Evolutionary conservation across 2,329 filamentous ascomycete species (phyloP).

Genomic region (Cladophialophora carrionii): DNA sequence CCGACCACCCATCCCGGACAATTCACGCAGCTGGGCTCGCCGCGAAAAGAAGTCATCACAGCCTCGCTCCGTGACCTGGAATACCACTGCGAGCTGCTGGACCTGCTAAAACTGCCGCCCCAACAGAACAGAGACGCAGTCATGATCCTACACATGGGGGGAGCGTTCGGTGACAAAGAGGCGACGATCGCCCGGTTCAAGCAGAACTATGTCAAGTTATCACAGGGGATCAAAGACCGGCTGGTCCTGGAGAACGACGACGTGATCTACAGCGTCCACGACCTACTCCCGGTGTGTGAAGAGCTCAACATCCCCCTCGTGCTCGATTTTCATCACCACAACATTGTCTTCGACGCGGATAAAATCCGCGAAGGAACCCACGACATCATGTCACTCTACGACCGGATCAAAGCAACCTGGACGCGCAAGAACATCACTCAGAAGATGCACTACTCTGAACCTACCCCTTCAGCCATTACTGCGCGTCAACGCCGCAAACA

Average conservation of each 20-base stretch:
- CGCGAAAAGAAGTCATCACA: constrained; percentile 73
- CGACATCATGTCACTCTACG: constrained; percentile 75
- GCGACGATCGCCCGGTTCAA: constrained; percentile 79
- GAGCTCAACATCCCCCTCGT: constrained; percentile 93
- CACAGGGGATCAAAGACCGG: constrained; percentile 72
- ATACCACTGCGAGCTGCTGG: constrained; percentile 85
- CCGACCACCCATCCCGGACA: constrained; percentile 90
- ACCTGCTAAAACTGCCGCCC: constrained; percentile 72
- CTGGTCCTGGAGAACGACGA: constrained; percentile 94
- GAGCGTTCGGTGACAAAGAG: constrained; percentile 82
- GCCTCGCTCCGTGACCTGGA: constrained; percentile 79
- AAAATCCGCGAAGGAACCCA: constrained; percentile 79
- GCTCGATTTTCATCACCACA: constrained; percentile 93
- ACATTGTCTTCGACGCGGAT: constrained; percentile 79
- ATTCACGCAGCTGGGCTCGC: constrained; percentile 89
- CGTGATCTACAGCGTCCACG: constrained; percentile 88
- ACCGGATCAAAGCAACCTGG: constrained; percentile 83
- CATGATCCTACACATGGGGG: constrained; percentile 94
- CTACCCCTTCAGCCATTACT: constrained; percentile 74
- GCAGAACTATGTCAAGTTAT: constrained; percentile 69
- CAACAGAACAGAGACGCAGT: constrained; percentile 84
- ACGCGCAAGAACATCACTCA: constrained; percentile 79
- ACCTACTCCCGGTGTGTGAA: constrained; percentile 85
- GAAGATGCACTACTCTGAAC: constrained; percentile 97
- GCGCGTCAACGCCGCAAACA: constrained; percentile 81